Conservation (phyloP, 495 filamentous ascomycete species). For the Aspergillus egyptiacus region DNA sequence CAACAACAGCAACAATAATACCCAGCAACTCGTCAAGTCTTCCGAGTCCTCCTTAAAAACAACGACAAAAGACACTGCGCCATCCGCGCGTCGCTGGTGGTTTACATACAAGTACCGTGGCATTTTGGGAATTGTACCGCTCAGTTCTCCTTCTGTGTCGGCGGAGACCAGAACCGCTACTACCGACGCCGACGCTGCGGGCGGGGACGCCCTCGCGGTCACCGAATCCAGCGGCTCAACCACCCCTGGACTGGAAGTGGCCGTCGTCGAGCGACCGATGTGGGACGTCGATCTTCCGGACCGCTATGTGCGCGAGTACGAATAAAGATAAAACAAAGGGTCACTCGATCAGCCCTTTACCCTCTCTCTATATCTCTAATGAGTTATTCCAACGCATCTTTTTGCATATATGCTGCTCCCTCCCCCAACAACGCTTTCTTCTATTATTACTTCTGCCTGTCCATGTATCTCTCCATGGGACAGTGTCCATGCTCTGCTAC, state of each 20-base stretch:
- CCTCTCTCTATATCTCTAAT: too few species aligned
- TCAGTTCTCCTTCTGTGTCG: constrained; percentile 39
- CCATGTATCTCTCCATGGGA: not conserved
- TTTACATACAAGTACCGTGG: constrained; percentile 84
- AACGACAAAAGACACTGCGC: too few species aligned
- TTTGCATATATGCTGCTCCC: not conserved
- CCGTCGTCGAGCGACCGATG: constrained; percentile 76
- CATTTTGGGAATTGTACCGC: constrained; percentile 78
- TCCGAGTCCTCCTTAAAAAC: too few species aligned
- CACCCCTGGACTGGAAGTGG: constrained; percentile 66
- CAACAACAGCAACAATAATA: constrained; percentile 29
- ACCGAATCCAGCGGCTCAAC: too few species aligned
- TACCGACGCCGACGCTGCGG: constrained; percentile 10
- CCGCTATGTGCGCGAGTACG: constrained; percentile 62
- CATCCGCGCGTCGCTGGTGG: constrained; percentile 52
- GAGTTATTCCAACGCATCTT: too few species aligned
- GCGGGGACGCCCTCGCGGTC: constrained; percentile 22
- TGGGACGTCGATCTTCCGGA: constrained; percentile 79
- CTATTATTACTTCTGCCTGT: not conserved
- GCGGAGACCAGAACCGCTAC: not conserved
- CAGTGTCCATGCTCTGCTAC: too few species aligned
- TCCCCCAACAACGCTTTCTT: too few species aligned
- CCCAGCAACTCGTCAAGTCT: constrained; percentile 23
- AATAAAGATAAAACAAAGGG: too few species aligned
- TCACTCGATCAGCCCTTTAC: too few species aligned